phyloP scores from a whole-genome alignment of 495 filamentous ascomycete species.

The Hypoxylon fragiforme region DNA sequence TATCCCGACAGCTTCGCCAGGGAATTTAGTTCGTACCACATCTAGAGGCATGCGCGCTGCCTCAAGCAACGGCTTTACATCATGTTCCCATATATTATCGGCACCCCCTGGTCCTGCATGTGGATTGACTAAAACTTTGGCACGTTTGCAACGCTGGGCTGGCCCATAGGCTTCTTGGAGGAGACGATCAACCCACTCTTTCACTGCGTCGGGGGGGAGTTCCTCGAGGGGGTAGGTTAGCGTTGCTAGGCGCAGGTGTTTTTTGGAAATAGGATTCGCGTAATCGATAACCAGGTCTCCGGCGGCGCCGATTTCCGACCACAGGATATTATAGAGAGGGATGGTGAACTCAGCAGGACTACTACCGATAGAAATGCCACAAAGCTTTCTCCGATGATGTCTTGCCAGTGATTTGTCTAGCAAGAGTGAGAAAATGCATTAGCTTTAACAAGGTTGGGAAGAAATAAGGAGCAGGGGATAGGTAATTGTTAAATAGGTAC shows the following conservation, averaged over 20 bases:
- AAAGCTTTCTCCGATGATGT: conserved; percentile 21
- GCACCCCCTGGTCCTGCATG: conserved; percentile 84
- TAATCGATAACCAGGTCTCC: conserved; percentile 71
- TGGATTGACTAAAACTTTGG: conserved; percentile 90
- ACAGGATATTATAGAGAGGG: conserved; percentile 82
- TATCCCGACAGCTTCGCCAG: conserved; percentile 79
- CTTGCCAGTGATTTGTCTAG: conserved; percentile 27
- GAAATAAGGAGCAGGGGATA: too few species aligned
- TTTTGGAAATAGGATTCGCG: conserved; percentile 59
- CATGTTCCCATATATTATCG: conserved; percentile 68
- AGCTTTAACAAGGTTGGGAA: conserved; percentile 2
- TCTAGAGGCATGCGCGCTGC: conserved; percentile 79
- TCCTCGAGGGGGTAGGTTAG: conserved; percentile 60
- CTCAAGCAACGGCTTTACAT: conserved; percentile 81
- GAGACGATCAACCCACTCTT: conserved; percentile 64
- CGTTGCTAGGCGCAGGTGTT: conserved; percentile 58
- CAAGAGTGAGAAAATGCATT: background rate
- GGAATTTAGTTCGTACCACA: conserved; percentile 70
- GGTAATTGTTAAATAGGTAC: conserved; percentile 20
- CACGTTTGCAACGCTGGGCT: conserved; percentile 68
- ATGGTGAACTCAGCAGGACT: conserved; percentile 46
- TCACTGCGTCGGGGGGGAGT: conserved; percentile 44
- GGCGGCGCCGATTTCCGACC: conserved; percentile 62
- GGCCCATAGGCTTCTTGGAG: conserved; percentile 70
- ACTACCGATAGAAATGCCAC: conserved; percentile 33